These are phyloP conservation scores for Candida dajiaensis DNA, from an alignment of 805 yeast species.

Conservation along the genomic window DNA sequence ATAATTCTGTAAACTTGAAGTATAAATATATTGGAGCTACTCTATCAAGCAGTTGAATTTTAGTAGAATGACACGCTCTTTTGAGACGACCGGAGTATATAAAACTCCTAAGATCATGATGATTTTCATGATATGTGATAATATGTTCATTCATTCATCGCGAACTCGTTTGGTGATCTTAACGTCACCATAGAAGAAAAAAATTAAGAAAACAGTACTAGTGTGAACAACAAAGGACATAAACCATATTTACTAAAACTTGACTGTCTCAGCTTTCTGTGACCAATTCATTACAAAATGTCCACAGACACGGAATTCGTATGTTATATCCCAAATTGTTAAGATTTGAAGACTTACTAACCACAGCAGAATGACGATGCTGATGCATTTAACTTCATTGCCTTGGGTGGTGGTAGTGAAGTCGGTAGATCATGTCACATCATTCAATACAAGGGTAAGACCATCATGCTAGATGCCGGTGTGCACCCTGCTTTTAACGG, in stretches of 20 bases:
- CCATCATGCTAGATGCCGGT: slow-evolving; percentile 96
- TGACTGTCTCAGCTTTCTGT: neutral
- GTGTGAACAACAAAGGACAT: neutral
- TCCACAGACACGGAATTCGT: neutral
- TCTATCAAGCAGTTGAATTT: no score
- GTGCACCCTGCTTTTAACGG: slow-evolving; percentile 95
- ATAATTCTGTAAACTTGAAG: no score
- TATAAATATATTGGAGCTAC: no score
- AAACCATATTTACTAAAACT: neutral
- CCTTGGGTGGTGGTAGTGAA: slow-evolving; percentile 97
- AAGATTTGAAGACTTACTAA: no score
- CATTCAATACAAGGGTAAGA: slow-evolving; percentile 86
- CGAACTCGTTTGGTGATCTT: neutral
- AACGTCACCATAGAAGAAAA: neutral
- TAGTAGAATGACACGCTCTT: no score
- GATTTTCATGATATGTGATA: no score
- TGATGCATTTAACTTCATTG: slow-evolving; percentile 60
- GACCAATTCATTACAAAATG: neutral
- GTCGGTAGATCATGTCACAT: slow-evolving; percentile 97
- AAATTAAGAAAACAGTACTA: neutral
- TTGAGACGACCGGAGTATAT: no score
- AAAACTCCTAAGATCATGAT: no score
- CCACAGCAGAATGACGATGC: slow-evolving; percentile 6
- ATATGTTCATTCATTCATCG: no score
- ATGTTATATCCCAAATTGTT: neutral